Evolutionary conservation across 2,329 filamentous ascomycete genomes (phyloP), one percentile per base, ranked within the genome.

Genomic region (Aspergillus unguis): DNA sequence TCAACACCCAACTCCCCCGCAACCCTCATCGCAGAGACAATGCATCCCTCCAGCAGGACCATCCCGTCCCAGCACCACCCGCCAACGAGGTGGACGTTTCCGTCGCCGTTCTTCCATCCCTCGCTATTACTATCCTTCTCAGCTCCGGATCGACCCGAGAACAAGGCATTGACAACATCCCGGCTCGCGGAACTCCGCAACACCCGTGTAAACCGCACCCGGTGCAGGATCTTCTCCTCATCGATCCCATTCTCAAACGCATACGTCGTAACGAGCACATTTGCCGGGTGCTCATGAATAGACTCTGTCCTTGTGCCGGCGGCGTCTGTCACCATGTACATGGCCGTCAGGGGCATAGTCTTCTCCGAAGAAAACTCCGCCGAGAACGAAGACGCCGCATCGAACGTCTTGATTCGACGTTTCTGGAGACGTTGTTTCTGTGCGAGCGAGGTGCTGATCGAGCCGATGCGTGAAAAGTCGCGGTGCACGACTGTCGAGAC

Each of bases 191-290:
- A 69, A 3, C 70, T 83, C 4, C 81, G 71, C 41, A 85, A 59
- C 0, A 80, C 81, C 8, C 81, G 73, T 0, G 77, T 80, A 53
- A 85, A 83, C 27, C 59, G 71, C 1, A 77, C 74, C 1, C 71
- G 71, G 9, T 74, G 72, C n/a, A 82, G 63, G 7, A 73, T 64
- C 37, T 71, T 71, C 27, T 71, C 63, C 2, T 68, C 54, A 10
- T 77, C 67, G 4, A 74, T 69, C 3, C 60, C 62, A 4, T 32
- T n/a, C 3, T 67, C 68, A 8, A 79, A 65, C 0, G 80, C 78
- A 49, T 74, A 78, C 0, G 79, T 84, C 8, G 77, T 80, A n/a
- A 84, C 76, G 0, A 82, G 65, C 2, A 78, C 69, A 0, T 80
- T 80, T 23, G 73, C 75, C 1, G 74, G 74, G 62, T 83, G 76